Evolutionary conservation across 192 early-diverging fungal species (phyloP).

Genomic region (Mortierella claussenii): DNA sequence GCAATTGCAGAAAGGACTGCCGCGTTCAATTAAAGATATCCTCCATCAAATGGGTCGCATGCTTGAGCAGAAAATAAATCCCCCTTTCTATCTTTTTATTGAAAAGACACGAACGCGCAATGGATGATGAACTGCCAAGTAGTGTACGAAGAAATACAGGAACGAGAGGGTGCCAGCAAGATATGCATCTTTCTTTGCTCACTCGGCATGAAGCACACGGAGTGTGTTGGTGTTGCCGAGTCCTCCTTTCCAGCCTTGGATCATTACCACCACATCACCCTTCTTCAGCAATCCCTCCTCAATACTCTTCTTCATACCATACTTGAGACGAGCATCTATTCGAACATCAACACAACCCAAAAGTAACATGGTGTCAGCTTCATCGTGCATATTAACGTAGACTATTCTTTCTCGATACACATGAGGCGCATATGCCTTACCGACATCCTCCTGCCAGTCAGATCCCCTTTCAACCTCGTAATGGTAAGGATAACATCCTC

Average conservation of each 20-base stretch:
- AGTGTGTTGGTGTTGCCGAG: conserved; percentile 88
- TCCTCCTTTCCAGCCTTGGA: conserved; percentile 88
- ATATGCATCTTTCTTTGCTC: too few species aligned
- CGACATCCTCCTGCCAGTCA: conserved; percentile 51
- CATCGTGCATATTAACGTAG: background rate
- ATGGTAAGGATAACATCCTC: conserved; percentile 78
- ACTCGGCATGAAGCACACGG: conserved; percentile 70
- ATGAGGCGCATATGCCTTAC: conserved; percentile 20
- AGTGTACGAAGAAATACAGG: too few species aligned
- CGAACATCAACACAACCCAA: too few species aligned
- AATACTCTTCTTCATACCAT: conserved; percentile 75
- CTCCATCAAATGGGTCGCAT: too few species aligned
- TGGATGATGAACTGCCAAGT: too few species aligned
- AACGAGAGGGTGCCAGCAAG: too few species aligned
- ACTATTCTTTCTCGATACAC: background rate
- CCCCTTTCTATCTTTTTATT: too few species aligned
- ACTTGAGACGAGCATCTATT: conserved; percentile 72
- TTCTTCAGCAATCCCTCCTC: conserved; percentile 70
- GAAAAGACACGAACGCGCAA: too few species aligned
- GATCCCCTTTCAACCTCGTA: conserved; percentile 53
- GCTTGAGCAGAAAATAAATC: too few species aligned
- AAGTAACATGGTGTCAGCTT: background rate
- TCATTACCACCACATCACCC: conserved; percentile 78
- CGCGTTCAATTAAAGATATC: too few species aligned
- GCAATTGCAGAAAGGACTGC: too few species aligned